Evolutionary conservation across 495 filamentous ascomycete genomes (phyloP).

Genomic region (Apiosordaria backusii): DNA sequence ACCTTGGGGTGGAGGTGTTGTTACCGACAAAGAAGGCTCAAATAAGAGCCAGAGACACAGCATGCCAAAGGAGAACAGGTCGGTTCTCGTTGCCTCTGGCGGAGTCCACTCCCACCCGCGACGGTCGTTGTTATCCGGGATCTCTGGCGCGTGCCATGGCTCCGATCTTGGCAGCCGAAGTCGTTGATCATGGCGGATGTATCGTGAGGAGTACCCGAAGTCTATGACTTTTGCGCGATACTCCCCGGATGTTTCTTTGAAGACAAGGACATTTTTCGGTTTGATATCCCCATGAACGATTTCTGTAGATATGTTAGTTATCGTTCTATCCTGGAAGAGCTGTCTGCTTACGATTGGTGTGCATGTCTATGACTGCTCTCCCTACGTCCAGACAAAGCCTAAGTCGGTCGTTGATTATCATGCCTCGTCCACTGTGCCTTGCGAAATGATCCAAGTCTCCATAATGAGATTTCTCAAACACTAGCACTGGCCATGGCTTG

Average conservation of each 20-base stretch:
- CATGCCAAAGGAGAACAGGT: slow-evolving; percentile 1
- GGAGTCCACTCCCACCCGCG: background rate
- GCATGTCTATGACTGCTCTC: background rate
- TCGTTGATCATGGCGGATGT: background rate
- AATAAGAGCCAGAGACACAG: background rate
- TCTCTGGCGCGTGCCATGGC: background rate
- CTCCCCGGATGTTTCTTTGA: background rate
- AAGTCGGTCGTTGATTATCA: background rate
- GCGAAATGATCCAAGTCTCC: background rate
- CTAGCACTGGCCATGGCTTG: background rate
- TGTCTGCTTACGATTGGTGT: background rate
- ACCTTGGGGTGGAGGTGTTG: background rate
- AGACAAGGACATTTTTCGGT: background rate
- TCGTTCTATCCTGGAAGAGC: background rate
- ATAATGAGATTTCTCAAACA: background rate
- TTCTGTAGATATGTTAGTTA: background rate
- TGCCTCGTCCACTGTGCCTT: background rate
- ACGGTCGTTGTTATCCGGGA: background rate
- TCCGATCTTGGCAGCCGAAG: background rate
- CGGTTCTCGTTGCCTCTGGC: background rate
- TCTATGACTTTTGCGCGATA: background rate
- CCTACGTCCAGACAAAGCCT: background rate
- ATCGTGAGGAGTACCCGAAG: background rate
- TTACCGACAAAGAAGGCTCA: background rate
- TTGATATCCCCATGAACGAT: background rate